Evolutionary conservation across 305 asterid species (phyloP).

Genomic region (Fraxinus nigra): DNA sequence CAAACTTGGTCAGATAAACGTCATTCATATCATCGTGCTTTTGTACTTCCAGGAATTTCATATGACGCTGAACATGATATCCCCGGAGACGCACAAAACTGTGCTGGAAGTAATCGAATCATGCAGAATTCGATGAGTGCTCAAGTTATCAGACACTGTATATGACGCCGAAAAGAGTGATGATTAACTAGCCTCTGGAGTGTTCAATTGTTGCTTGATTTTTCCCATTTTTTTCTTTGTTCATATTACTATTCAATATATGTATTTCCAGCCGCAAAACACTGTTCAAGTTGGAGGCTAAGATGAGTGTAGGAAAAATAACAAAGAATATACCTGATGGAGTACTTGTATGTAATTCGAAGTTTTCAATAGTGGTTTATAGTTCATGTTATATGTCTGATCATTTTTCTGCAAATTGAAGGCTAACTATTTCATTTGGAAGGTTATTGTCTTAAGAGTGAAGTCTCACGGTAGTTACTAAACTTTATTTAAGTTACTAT

Average conservation of each 20-base stretch:
- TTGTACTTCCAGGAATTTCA: conserved; percentile 64
- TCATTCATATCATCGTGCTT: background rate
- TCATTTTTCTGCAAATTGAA: background rate
- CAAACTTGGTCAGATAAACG: background rate
- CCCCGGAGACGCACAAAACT: conserved; percentile 66
- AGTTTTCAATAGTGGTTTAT: background rate
- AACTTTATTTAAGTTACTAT: background rate
- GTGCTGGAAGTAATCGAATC: conserved; percentile 94
- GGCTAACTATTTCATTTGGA: background rate
- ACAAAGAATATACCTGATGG: background rate
- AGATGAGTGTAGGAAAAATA: background rate
- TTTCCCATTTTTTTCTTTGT: background rate
- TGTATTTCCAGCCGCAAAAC: background rate
- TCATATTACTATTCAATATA: background rate
- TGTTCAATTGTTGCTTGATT: background rate
- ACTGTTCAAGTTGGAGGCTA: background rate
- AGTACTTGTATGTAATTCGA: background rate
- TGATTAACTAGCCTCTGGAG: background rate
- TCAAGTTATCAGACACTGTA: background rate
- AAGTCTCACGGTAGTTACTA: background rate
- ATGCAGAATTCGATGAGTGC: conserved; percentile 57
- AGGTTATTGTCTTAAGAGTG: background rate
- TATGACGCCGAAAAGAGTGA: background rate
- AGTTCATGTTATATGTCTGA: background rate
- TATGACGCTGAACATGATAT: conserved; percentile 69